Evolutionary conservation across 306 rosid species (phyloP), one percentile per base, ranked within the genome.

Genomic region (Clitoria ternatea): DNA sequence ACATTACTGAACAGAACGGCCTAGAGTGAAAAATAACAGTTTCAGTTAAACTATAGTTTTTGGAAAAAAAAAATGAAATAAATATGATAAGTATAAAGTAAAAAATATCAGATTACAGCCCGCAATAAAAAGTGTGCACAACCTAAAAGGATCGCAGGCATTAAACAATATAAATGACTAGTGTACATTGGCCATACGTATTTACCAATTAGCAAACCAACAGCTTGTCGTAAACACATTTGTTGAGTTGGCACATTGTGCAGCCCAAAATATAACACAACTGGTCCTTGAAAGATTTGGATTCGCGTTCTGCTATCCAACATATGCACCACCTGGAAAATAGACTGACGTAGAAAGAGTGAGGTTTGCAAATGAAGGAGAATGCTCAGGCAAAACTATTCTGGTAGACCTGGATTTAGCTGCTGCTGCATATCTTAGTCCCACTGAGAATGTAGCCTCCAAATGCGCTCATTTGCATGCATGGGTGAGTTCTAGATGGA

Each of bases 391-490:
- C 62, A 64, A 56, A 26, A 19, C 13, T 27, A 7, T 23, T 70
- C 1, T 23, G 30, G 56, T 20, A 48, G 30, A 78, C 12, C 14
- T 27, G 36, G 69, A 32, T 64, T 76, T 67, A 88, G 73, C 35
- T 75, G 66, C 71, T 32, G 71, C 77, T 32, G 72, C 88, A 85
- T 57, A 87, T 83, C 82, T 84, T 94, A n/a, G 88, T 94, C 26
- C 96, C 99, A 56, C 83, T 89, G 37, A 94, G 97, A 83, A 94
- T 84, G 74, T 94, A 94, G 3, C 98, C 97, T 62, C 96, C 98
- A 66, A 89, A 94, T 17, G 89, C 89, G 52, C 86, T 89, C 95
- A 89, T 94, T 84, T 90, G 96, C 97, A 89, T 94, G 65, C 69
- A 78, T 2, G 97, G 98, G 81, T 90, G 98, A 43, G 92, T 94